These are phyloP conservation scores for Lactarius evosmus DNA, from an alignment of 768 basidiomycete genomes.

Conservation along the genomic window DNA sequence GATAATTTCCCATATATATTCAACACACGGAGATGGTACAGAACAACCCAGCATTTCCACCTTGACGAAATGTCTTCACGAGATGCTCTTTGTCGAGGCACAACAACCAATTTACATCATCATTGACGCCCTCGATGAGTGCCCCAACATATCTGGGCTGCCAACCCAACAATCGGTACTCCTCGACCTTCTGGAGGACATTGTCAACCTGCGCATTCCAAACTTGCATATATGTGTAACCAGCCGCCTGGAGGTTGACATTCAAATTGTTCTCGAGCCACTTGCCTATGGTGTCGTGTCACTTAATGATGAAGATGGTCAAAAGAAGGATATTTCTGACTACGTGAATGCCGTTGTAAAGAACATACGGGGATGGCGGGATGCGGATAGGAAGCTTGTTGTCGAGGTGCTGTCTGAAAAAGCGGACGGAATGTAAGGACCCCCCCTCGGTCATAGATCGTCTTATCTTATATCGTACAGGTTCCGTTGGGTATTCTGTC, in stretches of 20 bases:
- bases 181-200: neutral
- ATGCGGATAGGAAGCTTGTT: neutral
- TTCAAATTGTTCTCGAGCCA: neutral
- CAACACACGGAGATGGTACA: neutral
- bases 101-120: neutral
- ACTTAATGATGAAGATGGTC: neutral
- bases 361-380: neutral
- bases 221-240: neutral
- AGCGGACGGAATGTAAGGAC: neutral
- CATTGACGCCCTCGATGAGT: neutral
- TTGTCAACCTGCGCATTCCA: neutral
- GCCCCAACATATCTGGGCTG: neutral
- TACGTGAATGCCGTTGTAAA: neutral
- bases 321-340: neutral
- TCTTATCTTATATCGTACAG: neutral
- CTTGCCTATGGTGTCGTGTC: neutral
- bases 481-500: neutral
- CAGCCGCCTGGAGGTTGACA: neutral
- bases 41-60: neutral
- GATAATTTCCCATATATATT: neutral
- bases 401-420: neutral
- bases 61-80: neutral
- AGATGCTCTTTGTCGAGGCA: neutral
- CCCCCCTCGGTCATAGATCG: neutral
- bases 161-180: neutral